Base-by-base conservation (phyloP, 2,329 filamentous ascomycete species). In the Sarocladium brachiariae region DNA sequence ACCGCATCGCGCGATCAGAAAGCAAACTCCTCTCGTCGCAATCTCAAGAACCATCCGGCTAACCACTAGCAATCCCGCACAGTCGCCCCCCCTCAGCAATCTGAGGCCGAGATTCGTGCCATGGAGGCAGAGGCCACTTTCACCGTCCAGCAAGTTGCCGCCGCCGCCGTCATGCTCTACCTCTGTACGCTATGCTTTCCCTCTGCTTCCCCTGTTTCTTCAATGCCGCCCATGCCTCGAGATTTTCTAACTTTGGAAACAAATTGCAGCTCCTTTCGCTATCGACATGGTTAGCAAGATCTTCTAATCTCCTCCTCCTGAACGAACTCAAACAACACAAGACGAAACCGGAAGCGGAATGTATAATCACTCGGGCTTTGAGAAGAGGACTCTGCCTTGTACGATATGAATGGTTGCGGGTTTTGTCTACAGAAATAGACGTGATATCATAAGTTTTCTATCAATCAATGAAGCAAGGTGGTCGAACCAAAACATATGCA, bases 1-100 rank as follows among this genome's bases (percentile, higher is more conserved):
- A n/a, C n/a, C n/a, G n/a, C n/a, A n/a, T n/a, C n/a, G n/a, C n/a
- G n/a, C n/a, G n/a, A n/a, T n/a, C n/a, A n/a, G n/a, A n/a, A n/a
- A n/a, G n/a, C n/a, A n/a, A n/a, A n/a, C n/a, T n/a, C n/a, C n/a
- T n/a, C n/a, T n/a, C n/a, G n/a, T n/a, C n/a, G n/a, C n/a, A n/a
- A n/a, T n/a, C n/a, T n/a, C n/a, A n/a, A n/a, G n/a, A n/a, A n/a
- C n/a, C n/a, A n/a, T n/a, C n/a, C n/a, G n/a, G n/a, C n/a, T n/a
- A n/a, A n/a, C 13, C 16, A 49, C 31, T 3, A 30, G 11, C 24
- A 7, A 47, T 21, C 37, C 16, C 16, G 27, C 46, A 30, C 63
- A 86, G 81, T 81, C 73, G 81, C 76, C 58, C 77, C 87, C 70
- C 84, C 85, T 65, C 83, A 82, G 66, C 77, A 82, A 61, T 81